Conservation (phyloP, 2,329 filamentous ascomycete genomes). For the Chaetomiaceae sp. region DNA sequence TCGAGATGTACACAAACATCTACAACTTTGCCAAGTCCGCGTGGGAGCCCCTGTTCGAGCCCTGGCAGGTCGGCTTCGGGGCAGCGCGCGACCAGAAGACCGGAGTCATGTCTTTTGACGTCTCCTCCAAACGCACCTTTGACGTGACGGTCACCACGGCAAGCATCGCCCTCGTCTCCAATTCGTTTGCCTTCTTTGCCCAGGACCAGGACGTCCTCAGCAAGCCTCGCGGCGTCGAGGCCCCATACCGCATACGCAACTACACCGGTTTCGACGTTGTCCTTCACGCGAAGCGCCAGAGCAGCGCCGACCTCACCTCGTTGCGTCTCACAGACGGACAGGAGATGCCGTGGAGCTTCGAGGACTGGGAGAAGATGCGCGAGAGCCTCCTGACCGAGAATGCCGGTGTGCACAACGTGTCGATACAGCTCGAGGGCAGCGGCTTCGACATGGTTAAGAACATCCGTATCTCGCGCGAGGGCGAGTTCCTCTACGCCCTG, state of each 20-base stretch:
- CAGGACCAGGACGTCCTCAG: constrained; percentile 87
- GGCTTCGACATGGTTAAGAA: constrained; percentile 88
- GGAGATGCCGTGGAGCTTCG: constrained; percentile 92
- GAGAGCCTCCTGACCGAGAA: constrained; percentile 85
- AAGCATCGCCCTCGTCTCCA: constrained; percentile 87
- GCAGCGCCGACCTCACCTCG: constrained; percentile 63
- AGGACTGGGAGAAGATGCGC: constrained; percentile 93
- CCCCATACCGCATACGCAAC: constrained; percentile 89
- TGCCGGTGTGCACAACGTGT: constrained; percentile 67
- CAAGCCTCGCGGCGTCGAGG: constrained; percentile 86
- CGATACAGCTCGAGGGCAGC: constrained; percentile 82
- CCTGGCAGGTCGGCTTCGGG: constrained; percentile 91
- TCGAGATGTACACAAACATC: constrained; percentile 92
- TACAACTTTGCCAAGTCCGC: constrained; percentile 99
- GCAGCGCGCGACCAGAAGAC: constrained; percentile 72
- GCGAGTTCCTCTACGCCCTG: constrained; percentile 83
- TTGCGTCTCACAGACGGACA: constrained; percentile 81
- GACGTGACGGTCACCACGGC: constrained; percentile 91
- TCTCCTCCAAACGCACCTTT: constrained; percentile 83
- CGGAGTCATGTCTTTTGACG: constrained; percentile 73
- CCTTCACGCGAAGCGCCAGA: constrained; percentile 70
- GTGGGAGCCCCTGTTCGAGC: constrained; percentile 94
- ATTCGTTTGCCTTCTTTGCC: constrained; percentile 85
- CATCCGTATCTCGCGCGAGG: constrained; percentile 88
- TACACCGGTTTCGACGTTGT: constrained; percentile 90